Conservation (phyloP, 2,329 filamentous ascomycete species). For the Neofusicoccum cordaticola region DNA sequence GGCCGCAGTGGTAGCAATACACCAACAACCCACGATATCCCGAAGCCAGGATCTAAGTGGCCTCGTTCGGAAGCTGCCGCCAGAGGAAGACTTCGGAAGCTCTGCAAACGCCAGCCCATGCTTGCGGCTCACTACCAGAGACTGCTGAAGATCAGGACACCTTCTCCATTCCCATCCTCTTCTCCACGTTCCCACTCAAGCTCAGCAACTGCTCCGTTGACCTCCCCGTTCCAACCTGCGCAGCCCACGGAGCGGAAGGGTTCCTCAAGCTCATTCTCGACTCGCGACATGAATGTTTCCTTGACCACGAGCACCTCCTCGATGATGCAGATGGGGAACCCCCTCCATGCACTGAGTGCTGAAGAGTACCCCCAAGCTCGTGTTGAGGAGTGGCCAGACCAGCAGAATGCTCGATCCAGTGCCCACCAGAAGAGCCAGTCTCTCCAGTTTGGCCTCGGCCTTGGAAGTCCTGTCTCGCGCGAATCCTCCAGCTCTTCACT, state of each 20-base stretch:
- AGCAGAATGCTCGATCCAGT: constrained; percentile 40
- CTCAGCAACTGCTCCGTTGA: background rate
- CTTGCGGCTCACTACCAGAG: constrained; percentile 64
- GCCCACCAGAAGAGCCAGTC: constrained; percentile 53
- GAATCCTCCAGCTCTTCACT: constrained; percentile 25
- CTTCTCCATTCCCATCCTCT: constrained; percentile 54
- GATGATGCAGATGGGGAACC: constrained; percentile 51
- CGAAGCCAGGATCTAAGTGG: constrained; percentile 47
- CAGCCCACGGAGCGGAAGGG: background rate
- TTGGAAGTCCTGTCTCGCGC: constrained; percentile 27
- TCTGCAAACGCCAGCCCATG: constrained; percentile 61
- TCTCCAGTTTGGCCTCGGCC: constrained; percentile 45
- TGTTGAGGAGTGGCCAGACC: constrained; percentile 41
- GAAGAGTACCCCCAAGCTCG: constrained; percentile 34
- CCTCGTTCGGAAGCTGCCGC: constrained; percentile 59
- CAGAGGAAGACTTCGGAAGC: constrained; percentile 55
- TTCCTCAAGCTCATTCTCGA: constrained; percentile 37
- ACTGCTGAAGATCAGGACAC: constrained; percentile 58
- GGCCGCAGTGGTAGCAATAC: constrained; percentile 47
- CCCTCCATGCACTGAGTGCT: constrained; percentile 45
- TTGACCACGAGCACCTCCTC: constrained; percentile 51
- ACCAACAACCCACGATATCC: constrained; percentile 39
- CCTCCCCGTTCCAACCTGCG: constrained; percentile 5
- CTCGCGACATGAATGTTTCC: constrained; percentile 51
- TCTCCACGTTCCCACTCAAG: constrained; percentile 26